Evolutionary conservation across 2,329 filamentous ascomycete genomes (phyloP).

Genomic region (Sordariomycetes sp.): DNA sequence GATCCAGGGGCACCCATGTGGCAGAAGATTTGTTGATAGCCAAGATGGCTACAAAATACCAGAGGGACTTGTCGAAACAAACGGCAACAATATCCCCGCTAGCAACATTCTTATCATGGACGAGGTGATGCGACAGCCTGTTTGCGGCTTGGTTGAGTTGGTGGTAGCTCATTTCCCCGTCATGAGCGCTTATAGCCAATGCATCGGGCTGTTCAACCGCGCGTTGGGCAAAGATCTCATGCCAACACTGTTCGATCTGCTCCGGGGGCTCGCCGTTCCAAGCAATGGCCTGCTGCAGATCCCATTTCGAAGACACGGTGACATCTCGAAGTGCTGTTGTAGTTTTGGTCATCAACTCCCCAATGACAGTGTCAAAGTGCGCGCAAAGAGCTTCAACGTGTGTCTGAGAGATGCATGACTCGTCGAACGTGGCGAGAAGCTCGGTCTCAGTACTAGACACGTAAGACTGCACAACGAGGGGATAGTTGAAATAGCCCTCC

Average conservation of each 20-base stretch:
- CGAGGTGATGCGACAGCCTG: slow-evolving; percentile 22
- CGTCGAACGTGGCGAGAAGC: no score
- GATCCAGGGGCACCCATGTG: slow-evolving; percentile 4
- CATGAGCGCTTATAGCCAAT: slow-evolving; percentile 30
- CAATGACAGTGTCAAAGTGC: no score
- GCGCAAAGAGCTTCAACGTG: no score
- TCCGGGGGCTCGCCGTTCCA: slow-evolving; percentile 2
- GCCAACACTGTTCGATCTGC: not conserved
- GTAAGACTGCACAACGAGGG: no score
- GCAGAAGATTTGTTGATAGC: slow-evolving; percentile 5
- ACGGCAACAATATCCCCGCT: not conserved
- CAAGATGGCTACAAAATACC: slow-evolving; percentile 4
- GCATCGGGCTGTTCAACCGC: slow-evolving; percentile 13
- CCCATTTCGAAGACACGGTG: no score
- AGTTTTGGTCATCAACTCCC: no score
- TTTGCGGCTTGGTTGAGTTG: slow-evolving; percentile 27
- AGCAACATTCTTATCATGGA: slow-evolving; percentile 5
- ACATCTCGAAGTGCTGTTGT: no score
- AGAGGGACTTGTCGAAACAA: slow-evolving; percentile 5
- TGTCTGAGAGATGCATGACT: no score
- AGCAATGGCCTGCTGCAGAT: slow-evolving; percentile 3
- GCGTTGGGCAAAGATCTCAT: slow-evolving; percentile 2
- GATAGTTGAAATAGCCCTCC: no score
- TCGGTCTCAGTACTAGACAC: no score
- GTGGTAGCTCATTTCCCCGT: slow-evolving; percentile 29